These are phyloP conservation scores for Davidsoniella eucalypti DNA, from an alignment of 2,329 filamentous ascomycete genomes.

Conservation along the genomic window DNA sequence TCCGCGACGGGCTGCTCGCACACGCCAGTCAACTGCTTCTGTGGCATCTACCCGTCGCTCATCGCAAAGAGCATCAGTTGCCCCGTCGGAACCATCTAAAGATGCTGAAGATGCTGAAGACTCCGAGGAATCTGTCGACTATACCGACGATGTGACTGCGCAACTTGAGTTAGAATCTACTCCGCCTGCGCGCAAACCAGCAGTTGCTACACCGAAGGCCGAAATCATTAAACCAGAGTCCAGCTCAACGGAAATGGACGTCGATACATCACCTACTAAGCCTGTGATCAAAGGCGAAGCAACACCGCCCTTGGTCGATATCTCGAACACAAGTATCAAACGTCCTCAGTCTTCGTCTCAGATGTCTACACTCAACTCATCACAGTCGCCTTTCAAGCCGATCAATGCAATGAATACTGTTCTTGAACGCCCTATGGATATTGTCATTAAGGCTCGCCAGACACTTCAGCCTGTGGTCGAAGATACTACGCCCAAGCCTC, in stretches of 20 bases:
- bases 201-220: not conserved
- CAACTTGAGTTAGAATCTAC: constrained; percentile 9
- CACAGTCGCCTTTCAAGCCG: constrained; percentile 43
- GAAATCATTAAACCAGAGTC: constrained; percentile 6
- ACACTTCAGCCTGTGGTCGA: constrained; percentile 52
- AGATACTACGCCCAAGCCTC: constrained; percentile 59
- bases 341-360: constrained; percentile 23
- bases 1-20: not conserved
- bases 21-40: constrained; percentile 1
- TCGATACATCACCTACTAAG: constrained; percentile 4
- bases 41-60: not conserved
- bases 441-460: constrained; percentile 72
- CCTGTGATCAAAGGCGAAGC: constrained; percentile 6
- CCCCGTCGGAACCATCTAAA: not conserved
- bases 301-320: constrained; percentile 1
- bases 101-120: not conserved
- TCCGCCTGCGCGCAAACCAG: not conserved
- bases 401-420: constrained; percentile 62
- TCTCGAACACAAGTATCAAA: constrained; percentile 48
- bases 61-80: not conserved
- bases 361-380: constrained; percentile 32
- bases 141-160: constrained; percentile 9
- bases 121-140: constrained; percentile 1
- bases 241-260: not conserved
- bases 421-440: constrained; percentile 83